A percentile compares a stretch with the other conserved stretches of the same genome.
phyloP scores from a whole-genome alignment of 2,329 filamentous ascomycete species.

The Coniochaeta prunicola region DNA sequence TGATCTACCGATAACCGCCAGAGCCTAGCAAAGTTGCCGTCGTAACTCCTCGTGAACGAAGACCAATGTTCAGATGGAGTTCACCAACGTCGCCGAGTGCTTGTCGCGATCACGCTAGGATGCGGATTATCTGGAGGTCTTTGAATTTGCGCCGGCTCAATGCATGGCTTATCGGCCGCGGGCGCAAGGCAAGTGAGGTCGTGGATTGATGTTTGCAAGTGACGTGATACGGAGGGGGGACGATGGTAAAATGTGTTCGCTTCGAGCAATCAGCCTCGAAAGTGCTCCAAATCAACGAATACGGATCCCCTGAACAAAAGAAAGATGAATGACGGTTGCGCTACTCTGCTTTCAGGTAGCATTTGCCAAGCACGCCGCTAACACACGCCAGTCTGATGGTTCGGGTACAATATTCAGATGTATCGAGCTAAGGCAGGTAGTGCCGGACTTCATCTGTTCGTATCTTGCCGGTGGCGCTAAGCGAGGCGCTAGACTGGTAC shows the following conservation, averaged over 20 bases:
- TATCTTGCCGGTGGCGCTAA: background rate
- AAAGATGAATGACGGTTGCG: background rate
- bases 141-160: background rate
- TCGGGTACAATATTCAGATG: background rate
- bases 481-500: background rate
- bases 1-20: background rate
- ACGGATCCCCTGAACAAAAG: background rate
- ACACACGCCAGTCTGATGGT: too few relatives aligned
- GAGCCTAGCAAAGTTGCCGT: background rate
- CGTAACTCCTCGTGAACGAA: background rate
- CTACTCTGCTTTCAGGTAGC: background rate
- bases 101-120: background rate
- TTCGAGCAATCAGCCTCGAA: background rate
- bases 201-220: background rate
- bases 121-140: background rate
- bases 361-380: background rate
- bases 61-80: background rate
- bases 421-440: background rate
- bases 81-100: background rate
- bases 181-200: background rate
- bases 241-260: constrained; percentile 1
- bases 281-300: background rate
- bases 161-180: background rate
- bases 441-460: background rate
- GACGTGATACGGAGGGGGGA: background rate